Base-by-base conservation (phyloP, 257 asterid genomes). In the Fraxinus cuspidata region DNA sequence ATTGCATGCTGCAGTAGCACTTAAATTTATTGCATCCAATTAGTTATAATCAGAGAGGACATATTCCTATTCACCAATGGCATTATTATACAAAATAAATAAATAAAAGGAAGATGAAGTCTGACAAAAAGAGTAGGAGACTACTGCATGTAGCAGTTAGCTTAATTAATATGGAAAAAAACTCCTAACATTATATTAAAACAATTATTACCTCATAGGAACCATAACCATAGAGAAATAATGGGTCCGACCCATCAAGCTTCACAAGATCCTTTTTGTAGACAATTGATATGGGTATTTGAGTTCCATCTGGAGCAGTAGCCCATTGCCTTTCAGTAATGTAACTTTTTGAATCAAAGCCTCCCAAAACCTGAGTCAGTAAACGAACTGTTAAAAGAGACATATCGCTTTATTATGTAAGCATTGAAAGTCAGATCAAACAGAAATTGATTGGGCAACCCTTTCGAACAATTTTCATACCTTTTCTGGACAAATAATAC, bases 221-320 rank as follows among this genome's bases (percentile, higher is more conserved):
- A 82, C 99, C 99, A 84, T 95, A 95, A 72, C 98, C 99, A 79
- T 91, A 95, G 58, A 93, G 97, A 82, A 91, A 91, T 42, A 95
- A 85, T 2, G 99, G 96, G 82, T 90, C 96, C 5, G 94, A 90
- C 80, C 97, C 94, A 70, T 93, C 97, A 83, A 91, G 91, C 91
- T 91, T 90, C 83, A 88, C 98, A 71, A 86, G 81, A 74, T 89
- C 92, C 80, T 93, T 91, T 77, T 83, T 86, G 81, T 90, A 95
- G 40, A 93, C 86, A 78, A 93, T 69, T 72, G 99, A 95, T 85
- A 95, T 86, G 56, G 99, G 98, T 72, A 93, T 77, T 74, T 82
- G 89, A 83, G 93, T 89, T 72, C 96, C 96, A 90, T 95, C 99
- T 70, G 86, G 77, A 75, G 96, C 93, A 76, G 92, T 84, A 86